Evolutionary conservation across 805 yeast species (phyloP).

Genomic region (Candida nitratophila): DNA sequence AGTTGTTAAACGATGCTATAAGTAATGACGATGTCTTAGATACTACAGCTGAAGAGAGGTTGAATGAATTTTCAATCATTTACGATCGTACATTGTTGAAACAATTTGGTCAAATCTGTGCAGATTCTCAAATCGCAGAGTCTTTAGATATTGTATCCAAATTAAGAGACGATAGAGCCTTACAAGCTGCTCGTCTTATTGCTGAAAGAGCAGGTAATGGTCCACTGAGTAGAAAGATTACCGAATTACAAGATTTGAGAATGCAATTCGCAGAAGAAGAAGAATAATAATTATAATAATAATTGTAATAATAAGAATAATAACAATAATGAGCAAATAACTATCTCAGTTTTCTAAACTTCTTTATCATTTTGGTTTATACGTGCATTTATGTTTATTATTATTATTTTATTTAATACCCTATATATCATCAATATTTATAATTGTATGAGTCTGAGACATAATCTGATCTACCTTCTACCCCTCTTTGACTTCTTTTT

Average conservation of each 20-base stretch:
- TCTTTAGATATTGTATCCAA: slow-evolving; percentile 66
- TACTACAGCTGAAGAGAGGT: slow-evolving; percentile 35
- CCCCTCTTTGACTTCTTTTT: slow-evolving; percentile 3
- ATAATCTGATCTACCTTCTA: neutral
- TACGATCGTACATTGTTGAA: slow-evolving; percentile 76
- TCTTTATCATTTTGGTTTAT: too few relatives aligned
- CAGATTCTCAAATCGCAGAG: slow-evolving; percentile 52
- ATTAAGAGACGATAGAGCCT: slow-evolving; percentile 69
- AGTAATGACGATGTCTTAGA: slow-evolving; percentile 30
- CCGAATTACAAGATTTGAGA: slow-evolving; percentile 44
- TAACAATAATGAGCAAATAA: too few relatives aligned
- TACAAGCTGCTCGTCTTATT: slow-evolving; percentile 77
- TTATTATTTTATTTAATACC: neutral
- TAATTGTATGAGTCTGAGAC: neutral
- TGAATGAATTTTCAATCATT: slow-evolving; percentile 44
- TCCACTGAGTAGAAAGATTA: slow-evolving; percentile 46
- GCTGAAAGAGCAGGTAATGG: slow-evolving; percentile 65
- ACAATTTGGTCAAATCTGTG: slow-evolving; percentile 68
- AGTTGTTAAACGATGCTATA: slow-evolving; percentile 50
- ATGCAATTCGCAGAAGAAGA: slow-evolving; percentile 22
- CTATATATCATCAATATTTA: neutral
- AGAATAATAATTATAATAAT: slow-evolving; percentile 11
- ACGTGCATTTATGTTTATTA: neutral
- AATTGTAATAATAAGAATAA: too few relatives aligned
- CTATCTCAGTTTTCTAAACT: too few relatives aligned